Conservation (phyloP, 371 early-diverging fungal species). For the Fennellomyces sp. region DNA sequence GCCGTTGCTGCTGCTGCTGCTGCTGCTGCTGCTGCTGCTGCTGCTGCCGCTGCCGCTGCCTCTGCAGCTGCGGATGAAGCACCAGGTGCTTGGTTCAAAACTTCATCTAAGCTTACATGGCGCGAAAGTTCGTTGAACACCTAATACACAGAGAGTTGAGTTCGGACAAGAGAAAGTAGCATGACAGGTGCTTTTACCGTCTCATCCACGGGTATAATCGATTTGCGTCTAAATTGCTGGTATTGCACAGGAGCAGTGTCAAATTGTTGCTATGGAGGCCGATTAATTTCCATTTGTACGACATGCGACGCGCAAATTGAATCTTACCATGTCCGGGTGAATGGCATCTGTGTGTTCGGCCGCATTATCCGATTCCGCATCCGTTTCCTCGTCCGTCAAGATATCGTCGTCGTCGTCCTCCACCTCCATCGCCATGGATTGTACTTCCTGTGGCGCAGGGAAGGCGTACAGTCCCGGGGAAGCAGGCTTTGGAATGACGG, state of each 20-base stretch:
- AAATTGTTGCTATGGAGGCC: conserved; percentile 63
- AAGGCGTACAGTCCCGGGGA: conserved; percentile 8
- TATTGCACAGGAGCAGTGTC: conserved; percentile 61
- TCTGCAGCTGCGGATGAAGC: conserved; percentile 20
- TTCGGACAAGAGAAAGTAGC: background rate
- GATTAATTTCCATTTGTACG: background rate
- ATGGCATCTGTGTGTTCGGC: conserved; percentile 39
- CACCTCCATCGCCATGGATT: conserved; percentile 25
- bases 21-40: background rate
- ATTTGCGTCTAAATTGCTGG: conserved; percentile 87
- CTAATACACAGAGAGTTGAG: conserved; percentile 10
- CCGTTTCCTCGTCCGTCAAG: conserved; percentile 29
- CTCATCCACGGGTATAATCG: conserved; percentile 90
- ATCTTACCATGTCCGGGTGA: conserved; percentile 46
- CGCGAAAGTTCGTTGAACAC: conserved; percentile 81
- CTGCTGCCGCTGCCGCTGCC: background rate
- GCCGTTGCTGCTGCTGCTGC: background rate
- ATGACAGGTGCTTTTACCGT: conserved; percentile 34
- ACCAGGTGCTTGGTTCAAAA: conserved; percentile 60
- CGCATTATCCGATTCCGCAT: conserved; percentile 20
- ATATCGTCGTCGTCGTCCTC: conserved; percentile 41
- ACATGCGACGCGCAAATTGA: background rate
- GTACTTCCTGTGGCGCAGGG: conserved; percentile 8
- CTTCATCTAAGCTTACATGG: conserved; percentile 86
- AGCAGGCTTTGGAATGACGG: background rate